Evolutionary conservation across 2,329 filamentous ascomycete genomes (phyloP), one percentile per base, ranked within the genome.

Genomic region (Plectosphaerella sp.): DNA sequence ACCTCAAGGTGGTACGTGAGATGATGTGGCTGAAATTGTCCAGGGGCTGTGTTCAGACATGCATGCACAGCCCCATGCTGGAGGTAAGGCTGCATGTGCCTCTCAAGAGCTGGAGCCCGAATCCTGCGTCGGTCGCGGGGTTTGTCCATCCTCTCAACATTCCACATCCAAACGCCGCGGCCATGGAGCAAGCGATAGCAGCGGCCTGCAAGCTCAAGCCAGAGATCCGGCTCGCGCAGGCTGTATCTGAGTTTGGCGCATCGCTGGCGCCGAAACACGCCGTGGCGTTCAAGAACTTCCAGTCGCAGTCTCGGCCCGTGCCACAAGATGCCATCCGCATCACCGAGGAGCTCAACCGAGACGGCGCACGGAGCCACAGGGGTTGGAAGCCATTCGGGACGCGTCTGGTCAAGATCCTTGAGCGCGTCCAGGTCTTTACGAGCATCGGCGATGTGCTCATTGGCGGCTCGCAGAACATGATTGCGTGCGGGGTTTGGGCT

Each of bases 401-500:
- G 6, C 66, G 73, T 4, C 61, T 76, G 16, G 70, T 63, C 0
- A 75, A 70, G 43, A 59, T 74, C 5, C 57, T 77, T 0, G 55
- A 72, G 10, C 60, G 66, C 0, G 64, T 73, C 1, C 72, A 77
- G 52, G 68, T 72, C 51, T 77, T 72, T 48, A 72, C 69, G 16
- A 65, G 67, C 0, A 54, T 76, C n/a, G 73, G 73, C 5, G 61
- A 62, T 16, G 35, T 63, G 0, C n/a, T 63, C 0, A 48, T 76
- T 15, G 72, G 73, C 0, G 72, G 70, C 1, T 69, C 68, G 0
- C 73, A 77, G 56, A 76, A 75, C 41, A 43, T 76, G 0, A 60
- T 76, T 8, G 72, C 73, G 0, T 72, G 70, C 51, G 65, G 72
- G 12, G 70, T 77, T 0, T 77, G 73, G 75, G 65, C 70, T 1